Evolutionary conservation across 805 yeast genomes (phyloP).

Genomic region (Phaffomyces opuntiae): DNA sequence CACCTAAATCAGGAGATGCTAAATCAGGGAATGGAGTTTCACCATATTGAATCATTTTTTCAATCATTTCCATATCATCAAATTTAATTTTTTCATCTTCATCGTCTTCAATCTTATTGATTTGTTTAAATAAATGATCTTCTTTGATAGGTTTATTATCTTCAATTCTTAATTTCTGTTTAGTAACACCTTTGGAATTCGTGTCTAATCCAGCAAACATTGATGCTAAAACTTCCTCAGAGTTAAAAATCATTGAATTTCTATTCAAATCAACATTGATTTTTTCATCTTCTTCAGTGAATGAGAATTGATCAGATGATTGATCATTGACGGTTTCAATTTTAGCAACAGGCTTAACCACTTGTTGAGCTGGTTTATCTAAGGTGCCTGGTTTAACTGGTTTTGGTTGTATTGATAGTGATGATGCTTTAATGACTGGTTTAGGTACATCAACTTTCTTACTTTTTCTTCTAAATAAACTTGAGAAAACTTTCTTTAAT

Average conservation of each 20-base stretch:
- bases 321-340: neutral
- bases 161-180: neutral
- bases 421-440: neutral
- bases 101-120: neutral
- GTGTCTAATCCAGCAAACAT: constrained; percentile 9
- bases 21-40: constrained; percentile 33
- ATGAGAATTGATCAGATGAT: constrained; percentile 16
- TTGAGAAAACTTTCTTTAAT: constrained; percentile 17
- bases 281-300: constrained; percentile 21
- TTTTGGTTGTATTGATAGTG: too few relatives aligned
- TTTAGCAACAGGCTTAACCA: neutral
- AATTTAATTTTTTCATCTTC: constrained; percentile 13
- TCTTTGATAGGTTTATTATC: constrained; percentile 5
- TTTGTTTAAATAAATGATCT: neutral
- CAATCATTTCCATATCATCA: constrained; percentile 31
- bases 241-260: constrained; percentile 5
- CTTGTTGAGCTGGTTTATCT: neutral
- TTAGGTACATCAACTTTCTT: neutral
- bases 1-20: constrained; percentile 24
- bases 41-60: constrained; percentile 32
- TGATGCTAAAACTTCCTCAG: constrained; percentile 8
- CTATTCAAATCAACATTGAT: constrained; percentile 5
- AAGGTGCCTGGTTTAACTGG: too few relatives aligned
- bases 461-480: constrained; percentile 5
- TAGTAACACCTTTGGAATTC: neutral